Percentiles rank a stretch among this genome's conserved stretches.
Conservation (phyloP, 257 asterid species). For the Fraxinus anomala region DNA sequence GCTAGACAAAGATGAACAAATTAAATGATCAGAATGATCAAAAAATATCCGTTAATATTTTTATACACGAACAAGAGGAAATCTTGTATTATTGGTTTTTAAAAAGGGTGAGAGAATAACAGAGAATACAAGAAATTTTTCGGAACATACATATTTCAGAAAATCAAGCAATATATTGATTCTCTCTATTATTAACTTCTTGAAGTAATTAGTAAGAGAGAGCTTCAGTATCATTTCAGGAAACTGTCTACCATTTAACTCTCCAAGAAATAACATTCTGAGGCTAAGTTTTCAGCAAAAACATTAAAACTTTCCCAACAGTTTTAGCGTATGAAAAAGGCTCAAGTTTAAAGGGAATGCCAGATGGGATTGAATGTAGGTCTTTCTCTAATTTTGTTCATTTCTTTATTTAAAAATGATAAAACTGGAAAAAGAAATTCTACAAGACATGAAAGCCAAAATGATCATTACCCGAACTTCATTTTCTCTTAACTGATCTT, state of each 20-base stretch:
- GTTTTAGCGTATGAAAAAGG: background rate
- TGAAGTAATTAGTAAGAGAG: background rate
- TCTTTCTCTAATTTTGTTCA: background rate
- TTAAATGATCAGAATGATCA: background rate
- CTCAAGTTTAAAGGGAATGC: background rate
- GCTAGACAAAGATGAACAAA: background rate
- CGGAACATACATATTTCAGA: background rate
- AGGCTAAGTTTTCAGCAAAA: background rate
- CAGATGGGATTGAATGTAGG: background rate
- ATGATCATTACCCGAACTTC: conserved; percentile 68
- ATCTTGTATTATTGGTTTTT: background rate
- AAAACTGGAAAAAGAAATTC: background rate
- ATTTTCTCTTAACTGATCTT: conserved; percentile 86
- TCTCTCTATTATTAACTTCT: no score
- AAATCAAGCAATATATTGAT: background rate
- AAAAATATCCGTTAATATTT: no score
- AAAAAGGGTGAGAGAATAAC: background rate
- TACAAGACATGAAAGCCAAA: background rate
- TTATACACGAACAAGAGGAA: background rate
- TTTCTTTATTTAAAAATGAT: background rate
- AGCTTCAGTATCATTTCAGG: background rate
- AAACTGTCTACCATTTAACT: no score
- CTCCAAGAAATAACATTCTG: background rate
- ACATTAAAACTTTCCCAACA: background rate
- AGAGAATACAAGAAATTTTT: background rate